phyloP scores from a whole-genome alignment of 805 yeast genomes.

The Cyberlindnera veronae region DNA sequence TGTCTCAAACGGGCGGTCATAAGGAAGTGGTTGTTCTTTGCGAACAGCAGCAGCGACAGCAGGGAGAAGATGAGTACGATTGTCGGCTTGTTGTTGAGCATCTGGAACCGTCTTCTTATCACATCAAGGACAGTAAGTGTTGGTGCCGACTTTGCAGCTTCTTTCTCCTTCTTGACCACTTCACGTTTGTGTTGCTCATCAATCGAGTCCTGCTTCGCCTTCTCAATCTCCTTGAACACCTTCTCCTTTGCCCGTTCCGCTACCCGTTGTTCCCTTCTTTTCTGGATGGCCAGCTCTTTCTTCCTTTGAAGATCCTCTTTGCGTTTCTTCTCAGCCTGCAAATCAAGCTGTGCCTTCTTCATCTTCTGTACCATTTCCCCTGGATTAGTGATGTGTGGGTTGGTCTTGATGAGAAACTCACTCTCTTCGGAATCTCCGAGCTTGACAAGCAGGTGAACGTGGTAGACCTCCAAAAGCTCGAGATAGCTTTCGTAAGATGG shows the following conservation, averaged over 20 bases:
- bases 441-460: conserved; percentile 20
- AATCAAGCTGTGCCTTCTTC: conserved; percentile 7
- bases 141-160: not conserved
- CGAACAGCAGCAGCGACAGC: conserved; percentile 14
- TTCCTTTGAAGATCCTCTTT: conserved; percentile 13
- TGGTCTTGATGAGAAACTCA: conserved; percentile 20
- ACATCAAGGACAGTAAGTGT: conserved; percentile 13
- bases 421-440: conserved; percentile 21
- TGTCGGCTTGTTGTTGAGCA: conserved; percentile 6
- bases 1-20: conserved; percentile 15
- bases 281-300: conserved; percentile 12
- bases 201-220: conserved; percentile 10
- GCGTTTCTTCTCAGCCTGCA: conserved; percentile 12
- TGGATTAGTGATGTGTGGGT: conserved; percentile 17
- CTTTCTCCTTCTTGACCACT: conserved; percentile 2
- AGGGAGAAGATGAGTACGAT: conserved; percentile 15
- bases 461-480: conserved; percentile 25
- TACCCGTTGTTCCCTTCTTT: conserved; percentile 15
- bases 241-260: conserved; percentile 12
- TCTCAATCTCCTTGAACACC: conserved; percentile 9
- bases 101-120: conserved; percentile 15
- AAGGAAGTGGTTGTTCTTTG: conserved; percentile 10
- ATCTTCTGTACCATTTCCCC: conserved; percentile 15
- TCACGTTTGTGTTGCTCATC: conserved; percentile 6
- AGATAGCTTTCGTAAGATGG: conserved; percentile 9